Base-by-base conservation (phyloP, 768 basidiomycete species). In the Gautieria morchelliformis region DNA sequence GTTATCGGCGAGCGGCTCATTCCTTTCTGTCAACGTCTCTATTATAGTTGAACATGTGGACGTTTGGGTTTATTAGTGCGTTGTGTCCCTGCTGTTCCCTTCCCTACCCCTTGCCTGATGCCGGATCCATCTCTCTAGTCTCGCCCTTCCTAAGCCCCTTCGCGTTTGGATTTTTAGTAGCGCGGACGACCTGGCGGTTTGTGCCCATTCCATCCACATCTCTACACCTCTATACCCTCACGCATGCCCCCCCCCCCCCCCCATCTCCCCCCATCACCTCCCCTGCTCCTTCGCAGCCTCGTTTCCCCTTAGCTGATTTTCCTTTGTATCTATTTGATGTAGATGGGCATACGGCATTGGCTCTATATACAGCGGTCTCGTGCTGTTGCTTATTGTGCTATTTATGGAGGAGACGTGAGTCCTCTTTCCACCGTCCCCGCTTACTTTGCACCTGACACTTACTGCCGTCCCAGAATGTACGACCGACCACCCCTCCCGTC, bases 281-380 rank as follows among this genome's bases (percentile, higher is more conserved):
- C 27, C 27, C 27, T 27, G 27, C 27, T 5, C 27, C 5, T 27
- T 27, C 27, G 5, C 27, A 5, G 27, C 27, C 27, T 27, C 27
- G 27, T 27, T 27, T 27, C 27, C 27, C 27, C 3, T 27, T 27
- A 27, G 27, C 27, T 27, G 5, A 27, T 27, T 27, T 27, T 27
- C 27, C 3, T 27, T 27, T 27, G 27, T 27, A 27, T 27, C 27
- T 27, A 27, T 27, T 27, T 27, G 27, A 27, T 85, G 80, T 80
- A 68, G 82, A 46, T 85, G 84, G 83, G 74, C 82, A 19, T 86
- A 86, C 59, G 83, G 81, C 15, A 80, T 83, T 37, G 85, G 81
- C 0, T 78, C 75, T 32, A 76, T 85, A 19, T 87, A 85, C 63
- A 72, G 73, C 4, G 69, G 71, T 1, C 60, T 83, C 17, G 81